Evolutionary conservation across 2,329 filamentous ascomycete species (phyloP), one percentile per base, ranked within the genome.

Genomic region (Scleromitrula shiraiana): DNA sequence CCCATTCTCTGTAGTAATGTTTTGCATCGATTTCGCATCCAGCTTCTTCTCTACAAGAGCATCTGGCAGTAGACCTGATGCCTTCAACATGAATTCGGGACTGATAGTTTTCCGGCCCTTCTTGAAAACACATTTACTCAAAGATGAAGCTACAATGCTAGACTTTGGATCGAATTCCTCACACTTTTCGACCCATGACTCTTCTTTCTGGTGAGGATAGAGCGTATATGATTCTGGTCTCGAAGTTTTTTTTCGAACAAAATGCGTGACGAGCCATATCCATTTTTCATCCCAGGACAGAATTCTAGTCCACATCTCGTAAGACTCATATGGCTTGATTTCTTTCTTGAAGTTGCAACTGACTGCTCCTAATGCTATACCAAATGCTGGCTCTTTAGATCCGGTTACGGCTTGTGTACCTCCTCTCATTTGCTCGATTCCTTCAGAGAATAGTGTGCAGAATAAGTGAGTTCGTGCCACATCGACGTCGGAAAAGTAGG

Each of bases 211-310:
- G 33, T 62, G 53, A 2, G 64, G 64, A 46, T 67, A 65, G 8
- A 66, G 37, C 2, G 59, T 62, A 41, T 62, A 66, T 7, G 51
- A 53, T 17, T 38, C 53, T 7, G 63, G 63, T 40, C 62, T 63
- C 1, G 65, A 67, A 10, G 67, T 66, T 19, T 67, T 62, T 33
- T 62, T 59, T 19, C 59, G 54, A 5, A 78, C 66, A 54, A 80
- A 80, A 52, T 73, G 75, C 2, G 68, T 76, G 22, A 76, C 62
- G 19, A 78, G 40, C 64, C 85, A 88, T 50, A 89, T 60, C 86
- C 86, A 91, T 68, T 90, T 90, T 62, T 80, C 75, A 65, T 91
- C 85, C 85, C 85, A 90, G 49, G 71, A 67, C n/a, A 88, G 70
- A 15, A 90, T 65, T 41, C 82, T 74, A 26, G 74, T 81, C 75